Evolutionary conservation across 164 flowering plant species (phyloP).

Genomic region (Taxillus chinensis): DNA sequence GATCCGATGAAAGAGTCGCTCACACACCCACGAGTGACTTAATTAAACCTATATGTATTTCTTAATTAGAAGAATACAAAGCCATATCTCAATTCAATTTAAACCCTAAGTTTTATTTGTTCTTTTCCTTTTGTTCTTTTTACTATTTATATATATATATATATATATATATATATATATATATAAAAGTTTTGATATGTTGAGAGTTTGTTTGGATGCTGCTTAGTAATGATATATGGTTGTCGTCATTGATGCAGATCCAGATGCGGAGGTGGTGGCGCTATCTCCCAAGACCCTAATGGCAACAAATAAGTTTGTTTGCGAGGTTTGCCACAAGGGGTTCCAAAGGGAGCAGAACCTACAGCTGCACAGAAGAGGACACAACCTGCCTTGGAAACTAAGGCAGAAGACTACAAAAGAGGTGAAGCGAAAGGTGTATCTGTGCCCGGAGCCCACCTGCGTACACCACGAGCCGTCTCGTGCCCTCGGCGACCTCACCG

Average conservation of each 20-base stretch:
- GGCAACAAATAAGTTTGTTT: slow-evolving; percentile 89
- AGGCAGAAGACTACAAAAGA: slow-evolving; percentile 75
- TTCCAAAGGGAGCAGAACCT: slow-evolving; percentile 89
- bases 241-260: slow-evolving; percentile 34
- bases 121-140: too few species aligned
- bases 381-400: slow-evolving; percentile 87
- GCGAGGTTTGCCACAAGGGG: slow-evolving; percentile 92
- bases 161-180: too few species aligned
- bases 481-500: slow-evolving; percentile 91
- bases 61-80: too few species aligned
- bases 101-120: too few species aligned
- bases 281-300: slow-evolving; percentile 81
- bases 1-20: too few species aligned
- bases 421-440: slow-evolving; percentile 62
- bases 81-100: too few species aligned
- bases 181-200: too few species aligned
- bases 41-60: too few species aligned
- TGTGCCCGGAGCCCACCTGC: slow-evolving; percentile 84
- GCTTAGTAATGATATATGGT: too few species aligned
- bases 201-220: not conserved
- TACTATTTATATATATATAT: too few species aligned
- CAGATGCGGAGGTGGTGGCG: slow-evolving; percentile 84
- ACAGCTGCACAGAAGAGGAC: slow-evolving; percentile 93
- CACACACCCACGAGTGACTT: too few species aligned
- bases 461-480: slow-evolving; percentile 84